Evolutionary conservation across 257 asterid species (phyloP).

Genomic region (Galeopsis tetrahit): DNA sequence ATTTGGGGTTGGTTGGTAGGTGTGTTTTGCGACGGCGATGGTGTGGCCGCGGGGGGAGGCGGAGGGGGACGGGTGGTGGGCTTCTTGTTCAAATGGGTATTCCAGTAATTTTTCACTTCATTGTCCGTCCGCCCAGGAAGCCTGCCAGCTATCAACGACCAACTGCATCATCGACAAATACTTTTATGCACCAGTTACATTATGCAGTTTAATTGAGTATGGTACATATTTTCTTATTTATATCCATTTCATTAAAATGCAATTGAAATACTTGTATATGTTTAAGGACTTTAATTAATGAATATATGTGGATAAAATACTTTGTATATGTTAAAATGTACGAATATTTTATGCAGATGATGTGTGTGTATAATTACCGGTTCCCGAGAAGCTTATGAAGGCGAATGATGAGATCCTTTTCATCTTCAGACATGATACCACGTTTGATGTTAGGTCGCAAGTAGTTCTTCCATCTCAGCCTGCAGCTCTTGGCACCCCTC

Average conservation of each 20-base stretch:
- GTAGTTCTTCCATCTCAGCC: slow-evolving; percentile 72
- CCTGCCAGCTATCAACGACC: slow-evolving; percentile 68
- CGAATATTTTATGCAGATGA: no score
- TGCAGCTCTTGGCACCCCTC: slow-evolving; percentile 64
- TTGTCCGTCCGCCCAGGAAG: slow-evolving; percentile 71
- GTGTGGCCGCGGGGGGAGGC: background rate
- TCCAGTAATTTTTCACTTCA: slow-evolving; percentile 67
- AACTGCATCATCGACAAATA: slow-evolving; percentile 27
- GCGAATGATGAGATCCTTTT: slow-evolving; percentile 65
- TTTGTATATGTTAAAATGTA: no score
- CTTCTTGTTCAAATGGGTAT: slow-evolving; percentile 67
- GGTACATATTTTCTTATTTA: no score
- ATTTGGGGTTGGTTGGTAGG: background rate
- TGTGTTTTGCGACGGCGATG: background rate
- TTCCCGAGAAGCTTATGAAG: slow-evolving; percentile 71
- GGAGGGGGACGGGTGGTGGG: slow-evolving; percentile 30
- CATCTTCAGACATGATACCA: slow-evolving; percentile 62
- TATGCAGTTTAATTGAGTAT: no score
- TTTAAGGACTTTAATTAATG: no score
- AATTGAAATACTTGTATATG: no score
- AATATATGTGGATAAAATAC: no score
- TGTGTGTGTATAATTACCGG: slow-evolving; percentile 31
- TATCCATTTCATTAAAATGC: no score
- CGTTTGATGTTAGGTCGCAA: slow-evolving; percentile 68
- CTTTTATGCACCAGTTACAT: no score